A percentile compares a stretch with the other conserved stretches of the same genome.
Evolutionary conservation across 805 yeast species (phyloP).

Genomic region (Candida koratica): DNA sequence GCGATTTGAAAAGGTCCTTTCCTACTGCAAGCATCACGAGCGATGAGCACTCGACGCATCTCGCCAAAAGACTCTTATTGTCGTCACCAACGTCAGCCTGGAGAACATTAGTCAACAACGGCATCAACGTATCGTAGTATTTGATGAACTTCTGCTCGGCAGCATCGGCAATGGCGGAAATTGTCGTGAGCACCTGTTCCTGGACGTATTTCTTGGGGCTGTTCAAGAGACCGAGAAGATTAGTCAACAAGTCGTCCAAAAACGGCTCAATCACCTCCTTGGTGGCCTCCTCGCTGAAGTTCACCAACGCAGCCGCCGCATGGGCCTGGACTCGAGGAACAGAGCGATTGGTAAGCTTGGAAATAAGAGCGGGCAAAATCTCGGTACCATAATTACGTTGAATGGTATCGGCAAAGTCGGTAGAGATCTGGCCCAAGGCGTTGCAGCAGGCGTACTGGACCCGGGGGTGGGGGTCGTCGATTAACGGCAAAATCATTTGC

Average conservation of each 20-base stretch:
- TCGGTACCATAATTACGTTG: slow-evolving; percentile 77
- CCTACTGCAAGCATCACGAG: slow-evolving; percentile 95
- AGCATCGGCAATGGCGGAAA: slow-evolving; percentile 95
- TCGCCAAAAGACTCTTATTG: slow-evolving; percentile 77
- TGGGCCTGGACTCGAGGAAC: slow-evolving; percentile 95
- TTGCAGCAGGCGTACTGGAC: slow-evolving; percentile 98
- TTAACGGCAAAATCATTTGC: slow-evolving; percentile 80
- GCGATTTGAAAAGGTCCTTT: slow-evolving; percentile 75
- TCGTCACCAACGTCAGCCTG: slow-evolving; percentile 75
- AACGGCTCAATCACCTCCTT: slow-evolving; percentile 90
- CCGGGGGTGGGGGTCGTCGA: slow-evolving; percentile 83
- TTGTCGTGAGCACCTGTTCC: slow-evolving; percentile 94
- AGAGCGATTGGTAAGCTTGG: slow-evolving; percentile 66
- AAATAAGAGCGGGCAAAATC: slow-evolving; percentile 82
- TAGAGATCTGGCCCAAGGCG: slow-evolving; percentile 93
- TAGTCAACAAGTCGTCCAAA: slow-evolving; percentile 72
- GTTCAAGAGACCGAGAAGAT: slow-evolving; percentile 70
- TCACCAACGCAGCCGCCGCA: slow-evolving; percentile 97
- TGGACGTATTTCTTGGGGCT: slow-evolving; percentile 91
- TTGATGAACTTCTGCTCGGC: slow-evolving; percentile 84
- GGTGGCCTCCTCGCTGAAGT: slow-evolving; percentile 87
- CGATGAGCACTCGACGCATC: slow-evolving; percentile 93
- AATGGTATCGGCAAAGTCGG: slow-evolving; percentile 88
- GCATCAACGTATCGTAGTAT: slow-evolving; percentile 94
- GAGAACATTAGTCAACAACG: slow-evolving; percentile 74